Conservation (phyloP, 108 stramenopile species). For the Skeletonema tropicum region DNA sequence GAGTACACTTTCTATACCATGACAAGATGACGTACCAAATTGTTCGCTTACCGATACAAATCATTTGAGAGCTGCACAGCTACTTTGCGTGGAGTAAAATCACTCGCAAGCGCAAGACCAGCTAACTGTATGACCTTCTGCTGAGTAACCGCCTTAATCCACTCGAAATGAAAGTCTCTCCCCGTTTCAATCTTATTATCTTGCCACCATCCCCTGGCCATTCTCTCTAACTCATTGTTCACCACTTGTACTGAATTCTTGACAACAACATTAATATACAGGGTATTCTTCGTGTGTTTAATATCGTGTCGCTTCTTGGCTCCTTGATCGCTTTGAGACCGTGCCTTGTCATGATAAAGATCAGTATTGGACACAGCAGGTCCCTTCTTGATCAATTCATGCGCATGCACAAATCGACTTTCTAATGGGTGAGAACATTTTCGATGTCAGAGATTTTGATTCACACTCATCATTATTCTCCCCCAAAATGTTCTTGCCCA, state of each 20-base stretch:
- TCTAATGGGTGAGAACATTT: constrained; percentile 51
- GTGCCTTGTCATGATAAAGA: neutral
- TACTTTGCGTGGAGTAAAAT: constrained; percentile 68
- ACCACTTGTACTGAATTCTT: constrained; percentile 79
- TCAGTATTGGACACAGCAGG: constrained; percentile 27
- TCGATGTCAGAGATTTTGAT: constrained; percentile 33
- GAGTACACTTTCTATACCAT: neutral
- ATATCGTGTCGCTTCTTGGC: constrained; percentile 26
- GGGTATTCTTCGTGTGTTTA: constrained; percentile 51
- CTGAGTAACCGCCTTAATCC: constrained; percentile 72
- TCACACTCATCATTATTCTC: constrained; percentile 6
- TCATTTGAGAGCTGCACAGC: constrained; percentile 85
- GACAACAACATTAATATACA: constrained; percentile 83
- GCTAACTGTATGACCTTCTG: constrained; percentile 73
- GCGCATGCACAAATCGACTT: constrained; percentile 77
- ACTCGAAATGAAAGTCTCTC: constrained; percentile 50
- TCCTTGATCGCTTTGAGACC: constrained; percentile 36
- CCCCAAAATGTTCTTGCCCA: neutral
- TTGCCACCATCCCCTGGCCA: constrained; percentile 77
- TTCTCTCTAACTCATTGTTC: constrained; percentile 72
- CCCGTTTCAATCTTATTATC: constrained; percentile 31
- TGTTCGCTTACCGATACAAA: constrained; percentile 59
- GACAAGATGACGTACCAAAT: neutral
- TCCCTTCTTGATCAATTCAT: constrained; percentile 78
- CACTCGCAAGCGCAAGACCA: constrained; percentile 68